Conservation (phyloP, 495 filamentous ascomycete genomes). For the Lepraria neglecta region DNA sequence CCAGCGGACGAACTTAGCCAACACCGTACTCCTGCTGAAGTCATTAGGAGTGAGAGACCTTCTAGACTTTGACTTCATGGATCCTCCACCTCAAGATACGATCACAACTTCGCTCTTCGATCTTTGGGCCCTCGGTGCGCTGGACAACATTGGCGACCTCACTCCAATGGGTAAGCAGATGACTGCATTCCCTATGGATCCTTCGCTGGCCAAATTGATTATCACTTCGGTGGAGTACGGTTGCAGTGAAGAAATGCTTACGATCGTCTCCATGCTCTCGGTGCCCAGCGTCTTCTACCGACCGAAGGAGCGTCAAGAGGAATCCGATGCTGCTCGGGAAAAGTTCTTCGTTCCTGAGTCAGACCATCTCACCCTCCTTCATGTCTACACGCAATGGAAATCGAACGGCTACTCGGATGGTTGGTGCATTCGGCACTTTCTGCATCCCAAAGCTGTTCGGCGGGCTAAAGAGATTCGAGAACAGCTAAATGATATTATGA, state of each 20-base stretch:
- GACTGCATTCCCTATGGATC: constrained; percentile 97
- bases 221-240: constrained; percentile 82
- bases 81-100: constrained; percentile 95
- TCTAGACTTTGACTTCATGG: constrained; percentile 98
- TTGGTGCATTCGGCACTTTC: constrained; percentile 89
- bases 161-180: constrained; percentile 83
- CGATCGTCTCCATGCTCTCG: constrained; percentile 96
- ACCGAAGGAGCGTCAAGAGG: constrained; percentile 93
- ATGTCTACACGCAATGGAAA: constrained; percentile 95
- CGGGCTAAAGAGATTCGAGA: constrained; percentile 89
- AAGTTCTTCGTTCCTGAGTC: constrained; percentile 98
- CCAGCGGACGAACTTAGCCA: constrained; percentile 89
- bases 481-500: constrained; percentile 92
- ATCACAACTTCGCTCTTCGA: constrained; percentile 97
- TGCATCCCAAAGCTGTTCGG: constrained; percentile 85
- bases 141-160: constrained; percentile 89
- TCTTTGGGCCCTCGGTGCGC: constrained; percentile 90
- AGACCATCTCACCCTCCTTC: constrained; percentile 90
- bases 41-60: constrained; percentile 91
- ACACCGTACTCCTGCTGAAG: constrained; percentile 91
- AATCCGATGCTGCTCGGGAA: constrained; percentile 92
- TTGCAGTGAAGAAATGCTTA: constrained; percentile 96
- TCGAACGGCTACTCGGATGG: constrained; percentile 80
- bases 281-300: constrained; percentile 97
- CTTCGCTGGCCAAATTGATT: constrained; percentile 85